phyloP scores from a whole-genome alignment of 2,329 filamentous ascomycete species.

The Setomelanomma holmii region DNA sequence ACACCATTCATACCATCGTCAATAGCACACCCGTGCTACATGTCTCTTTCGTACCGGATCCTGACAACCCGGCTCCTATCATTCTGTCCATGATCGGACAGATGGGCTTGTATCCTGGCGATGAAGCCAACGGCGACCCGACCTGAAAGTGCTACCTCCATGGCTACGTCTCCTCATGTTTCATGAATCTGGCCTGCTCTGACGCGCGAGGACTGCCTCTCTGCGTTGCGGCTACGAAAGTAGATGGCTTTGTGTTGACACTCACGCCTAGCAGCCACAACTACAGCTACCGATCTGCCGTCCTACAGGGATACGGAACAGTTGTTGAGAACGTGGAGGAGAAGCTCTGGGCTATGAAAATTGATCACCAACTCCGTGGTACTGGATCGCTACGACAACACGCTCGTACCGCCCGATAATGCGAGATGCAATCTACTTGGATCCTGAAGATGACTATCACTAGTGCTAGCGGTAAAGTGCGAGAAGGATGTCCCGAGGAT shows the following conservation, averaged over 20 bases:
- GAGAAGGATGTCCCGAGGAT: constrained; percentile 69
- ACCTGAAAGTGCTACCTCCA: constrained; percentile 78
- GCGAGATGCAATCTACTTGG: constrained; percentile 78
- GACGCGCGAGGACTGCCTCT: constrained; percentile 67
- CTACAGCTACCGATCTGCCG: constrained; percentile 85
- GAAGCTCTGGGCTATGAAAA: constrained; percentile 78
- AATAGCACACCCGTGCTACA: constrained; percentile 78
- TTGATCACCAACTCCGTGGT: constrained; percentile 79
- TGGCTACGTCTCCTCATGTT: constrained; percentile 79
- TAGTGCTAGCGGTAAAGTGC: constrained; percentile 77
- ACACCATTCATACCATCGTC: constrained; percentile 76
- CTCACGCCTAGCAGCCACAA: constrained; percentile 82
- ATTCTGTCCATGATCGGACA: constrained; percentile 87
- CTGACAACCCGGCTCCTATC: constrained; percentile 71
- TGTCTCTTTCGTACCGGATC: constrained; percentile 74
- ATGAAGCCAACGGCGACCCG: constrained; percentile 69
- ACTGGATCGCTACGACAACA: constrained; percentile 71
- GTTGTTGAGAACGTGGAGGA: constrained; percentile 72
- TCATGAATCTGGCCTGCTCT: constrained; percentile 69
- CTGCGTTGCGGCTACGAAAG: constrained; percentile 73
- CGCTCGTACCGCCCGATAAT: constrained; percentile 72
- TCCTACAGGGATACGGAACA: constrained; percentile 76
- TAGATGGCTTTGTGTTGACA: constrained; percentile 81
- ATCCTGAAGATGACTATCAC: constrained; percentile 73
- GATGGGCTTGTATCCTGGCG: constrained; percentile 73